Conservation (phyloP, 1,284 basidiomycete genomes). For the Vanrija pseudolonga region DNA sequence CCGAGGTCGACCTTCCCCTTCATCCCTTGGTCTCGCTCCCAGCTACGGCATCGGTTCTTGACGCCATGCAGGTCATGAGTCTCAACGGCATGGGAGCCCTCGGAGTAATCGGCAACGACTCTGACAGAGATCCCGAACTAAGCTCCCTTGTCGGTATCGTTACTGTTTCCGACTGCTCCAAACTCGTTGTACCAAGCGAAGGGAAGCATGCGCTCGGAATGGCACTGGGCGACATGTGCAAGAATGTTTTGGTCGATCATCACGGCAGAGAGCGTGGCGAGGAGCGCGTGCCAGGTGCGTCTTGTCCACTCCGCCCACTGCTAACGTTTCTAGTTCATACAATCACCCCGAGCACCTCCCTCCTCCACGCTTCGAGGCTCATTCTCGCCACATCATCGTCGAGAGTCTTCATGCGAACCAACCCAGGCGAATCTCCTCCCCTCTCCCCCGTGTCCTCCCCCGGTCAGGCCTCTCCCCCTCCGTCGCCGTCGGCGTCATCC, state of each 20-base stretch:
- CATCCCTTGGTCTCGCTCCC: conserved; percentile 34
- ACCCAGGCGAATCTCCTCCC: conserved; percentile 17
- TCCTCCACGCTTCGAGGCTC: conserved; percentile 33
- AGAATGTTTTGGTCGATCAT: conserved; percentile 25
- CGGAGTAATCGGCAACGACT: conserved; percentile 25
- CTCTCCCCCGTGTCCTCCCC: conserved; percentile 27
- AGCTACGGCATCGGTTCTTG: conserved; percentile 27
- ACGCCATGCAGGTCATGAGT: conserved; percentile 42
- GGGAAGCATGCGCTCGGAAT: conserved; percentile 34
- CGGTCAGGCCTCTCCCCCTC: conserved; percentile 16
- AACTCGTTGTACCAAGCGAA: conserved; percentile 34
- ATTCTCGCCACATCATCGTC: conserved; percentile 38
- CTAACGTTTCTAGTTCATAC: conserved; percentile 33
- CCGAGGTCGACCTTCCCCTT: conserved; percentile 23
- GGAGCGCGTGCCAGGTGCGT: conserved; percentile 35
- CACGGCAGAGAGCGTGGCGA: conserved; percentile 32
- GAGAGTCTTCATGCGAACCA: conserved; percentile 32
- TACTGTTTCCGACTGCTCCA: conserved; percentile 27
- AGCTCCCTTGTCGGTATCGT: conserved; percentile 27
- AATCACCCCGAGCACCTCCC: conserved; percentile 25
- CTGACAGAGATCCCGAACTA: conserved; percentile 11
- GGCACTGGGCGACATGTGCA: conserved; percentile 32
- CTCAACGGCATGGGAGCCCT: conserved; percentile 31
- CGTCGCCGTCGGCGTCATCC: conserved; percentile 13
- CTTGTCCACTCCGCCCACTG: not conserved